These are phyloP conservation scores for Sisymbrium irio DNA, from an alignment of 345 rosid genomes.

Conservation along the genomic window DNA sequence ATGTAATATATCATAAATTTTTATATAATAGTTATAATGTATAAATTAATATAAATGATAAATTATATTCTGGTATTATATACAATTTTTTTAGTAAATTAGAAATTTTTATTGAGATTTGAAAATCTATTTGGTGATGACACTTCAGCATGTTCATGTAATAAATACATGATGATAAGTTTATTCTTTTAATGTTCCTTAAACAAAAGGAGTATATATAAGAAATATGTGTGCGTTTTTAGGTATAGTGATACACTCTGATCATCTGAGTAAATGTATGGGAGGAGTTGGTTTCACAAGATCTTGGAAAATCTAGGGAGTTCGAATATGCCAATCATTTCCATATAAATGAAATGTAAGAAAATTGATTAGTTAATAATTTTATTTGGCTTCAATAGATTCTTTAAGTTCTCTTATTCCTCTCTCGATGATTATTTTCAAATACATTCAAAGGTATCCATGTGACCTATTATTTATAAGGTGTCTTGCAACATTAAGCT, in stretches of 20 bases:
- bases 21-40: too few relatives aligned
- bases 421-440: slow-evolving; percentile 16
- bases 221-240: too few relatives aligned
- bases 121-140: too few relatives aligned
- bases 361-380: not conserved
- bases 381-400: slow-evolving; percentile 33
- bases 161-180: too few relatives aligned
- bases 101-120: too few relatives aligned
- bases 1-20: too few relatives aligned
- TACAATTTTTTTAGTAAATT: too few relatives aligned
- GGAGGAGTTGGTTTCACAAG: slow-evolving; percentile 23
- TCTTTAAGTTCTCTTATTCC: slow-evolving; percentile 34
- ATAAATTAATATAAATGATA: too few relatives aligned
- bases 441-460: slow-evolving; percentile 34
- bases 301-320: slow-evolving; percentile 34
- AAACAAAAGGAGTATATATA: too few relatives aligned
- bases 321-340: slow-evolving; percentile 24
- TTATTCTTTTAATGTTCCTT: too few relatives aligned
- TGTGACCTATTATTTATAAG: slow-evolving; percentile 24
- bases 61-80: too few relatives aligned
- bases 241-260: slow-evolving; percentile 19
- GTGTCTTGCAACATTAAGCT: not conserved
- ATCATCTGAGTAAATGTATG: slow-evolving; percentile 24
- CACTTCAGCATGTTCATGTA: too few relatives aligned
- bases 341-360: not conserved